Evolutionary conservation across 352 stramenopile species (phyloP).

Genomic region (Phytophthora sp.): DNA sequence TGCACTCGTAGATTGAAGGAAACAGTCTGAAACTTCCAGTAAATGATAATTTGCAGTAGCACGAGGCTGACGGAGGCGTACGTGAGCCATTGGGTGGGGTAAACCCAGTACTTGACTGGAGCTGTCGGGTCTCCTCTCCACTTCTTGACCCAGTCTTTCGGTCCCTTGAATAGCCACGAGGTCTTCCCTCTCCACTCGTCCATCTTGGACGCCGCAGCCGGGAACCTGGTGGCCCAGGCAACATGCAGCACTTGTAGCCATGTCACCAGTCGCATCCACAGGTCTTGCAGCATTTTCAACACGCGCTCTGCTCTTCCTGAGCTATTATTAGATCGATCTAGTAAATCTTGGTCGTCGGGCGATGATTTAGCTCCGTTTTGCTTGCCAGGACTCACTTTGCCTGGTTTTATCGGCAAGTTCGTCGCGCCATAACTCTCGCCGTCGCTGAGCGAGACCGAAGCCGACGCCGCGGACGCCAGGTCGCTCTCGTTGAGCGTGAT

Average conservation of each 20-base stretch:
- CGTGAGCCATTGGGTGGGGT: conserved; percentile 71
- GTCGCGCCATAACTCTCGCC: conserved; percentile 20
- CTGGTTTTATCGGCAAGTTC: conserved; percentile 28
- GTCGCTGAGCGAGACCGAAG: neutral
- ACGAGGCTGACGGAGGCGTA: conserved; percentile 60
- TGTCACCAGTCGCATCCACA: conserved; percentile 9
- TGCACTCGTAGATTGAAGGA: conserved; percentile 62
- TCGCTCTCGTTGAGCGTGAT: conserved; percentile 42
- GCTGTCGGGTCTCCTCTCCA: conserved; percentile 28
- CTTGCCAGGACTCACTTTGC: conserved; percentile 23
- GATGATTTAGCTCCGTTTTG: conserved; percentile 25
- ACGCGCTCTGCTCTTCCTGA: neutral
- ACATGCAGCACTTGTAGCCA: conserved; percentile 36
- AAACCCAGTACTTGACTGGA: conserved; percentile 68
- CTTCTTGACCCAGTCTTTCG: conserved; percentile 25
- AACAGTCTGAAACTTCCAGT: conserved; percentile 54
- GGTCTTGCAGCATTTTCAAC: conserved; percentile 24
- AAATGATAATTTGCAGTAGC: conserved; percentile 52
- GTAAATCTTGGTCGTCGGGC: conserved; percentile 3
- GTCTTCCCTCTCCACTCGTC: conserved; percentile 25
- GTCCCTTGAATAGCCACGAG: conserved; percentile 11
- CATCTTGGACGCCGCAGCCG: conserved; percentile 23
- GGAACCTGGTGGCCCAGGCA: conserved; percentile 32
- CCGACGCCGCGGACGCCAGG: conserved; percentile 24
- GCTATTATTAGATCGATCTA: conserved; percentile 10